Evolutionary conservation across 1,284 basidiomycete genomes (phyloP), one percentile per base, ranked within the genome.

Genomic region (Sanghuangporus weigelae): DNA sequence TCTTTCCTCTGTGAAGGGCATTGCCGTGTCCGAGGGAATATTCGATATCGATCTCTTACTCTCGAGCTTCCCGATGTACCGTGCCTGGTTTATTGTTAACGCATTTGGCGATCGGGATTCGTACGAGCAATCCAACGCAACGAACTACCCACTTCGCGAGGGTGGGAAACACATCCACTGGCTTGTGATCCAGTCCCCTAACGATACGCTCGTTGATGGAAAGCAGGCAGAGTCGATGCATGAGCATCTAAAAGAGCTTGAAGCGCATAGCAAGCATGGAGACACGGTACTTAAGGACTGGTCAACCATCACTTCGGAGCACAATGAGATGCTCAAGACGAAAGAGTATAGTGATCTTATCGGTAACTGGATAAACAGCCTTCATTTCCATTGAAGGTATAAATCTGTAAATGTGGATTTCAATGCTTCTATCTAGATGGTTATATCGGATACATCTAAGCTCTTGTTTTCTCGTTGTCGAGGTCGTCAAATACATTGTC

Each of bases 1-100:
- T 10, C 72, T 86, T 44, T 67, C 68, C 46, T 76, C 82, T 5
- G 80, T 84, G 12, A 77, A 78, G 57, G 87, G 78, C 7, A 74
- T 91, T 60, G 73, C 85, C 57, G 66, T 87, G 67, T 86, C 89
- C 0, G 89, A 89, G 72, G 91, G 90, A 36, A 86, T 92, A 68
- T 92, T 87, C 74, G 85, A 92, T 72, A 72, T 90, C 67, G 86
- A 90, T 71, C 69, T 77, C 5, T 79, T 92, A 46, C 75, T 90
- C 48, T 67, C 70, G 7, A 79, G 76, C 62, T 91, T 89, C 74
- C 89, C 90, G 1, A 40, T 60, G 35, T 92, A 92, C 72, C 79
- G 77, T 55, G 68, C 75, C 1, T 86, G 84, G 86, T 92, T 92
- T 73, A 79, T 93, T 65, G 79, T 79, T 51, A 70, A 77, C 38